Conservation (phyloP, 805 yeast species). For the Cyberlindnera mrakii region DNA sequence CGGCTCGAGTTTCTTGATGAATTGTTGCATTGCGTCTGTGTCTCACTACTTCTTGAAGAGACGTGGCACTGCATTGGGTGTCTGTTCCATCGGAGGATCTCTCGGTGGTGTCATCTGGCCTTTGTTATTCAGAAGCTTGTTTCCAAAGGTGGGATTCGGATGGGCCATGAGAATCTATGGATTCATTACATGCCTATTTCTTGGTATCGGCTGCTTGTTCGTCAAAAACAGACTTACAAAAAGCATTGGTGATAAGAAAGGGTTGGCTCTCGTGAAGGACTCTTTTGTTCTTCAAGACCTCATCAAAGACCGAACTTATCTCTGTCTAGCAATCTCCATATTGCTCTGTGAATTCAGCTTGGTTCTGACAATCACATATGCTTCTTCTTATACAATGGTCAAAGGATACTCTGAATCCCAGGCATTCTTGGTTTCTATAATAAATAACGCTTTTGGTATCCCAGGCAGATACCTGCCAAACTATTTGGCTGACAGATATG, state of each 20-base stretch:
- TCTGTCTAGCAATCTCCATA: constrained; percentile 37
- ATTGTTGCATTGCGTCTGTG: constrained; percentile 36
- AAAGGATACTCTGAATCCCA: constrained; percentile 35
- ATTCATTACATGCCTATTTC: constrained; percentile 27
- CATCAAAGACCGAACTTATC: constrained; percentile 18
- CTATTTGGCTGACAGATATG: constrained; percentile 32
- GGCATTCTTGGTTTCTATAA: constrained; percentile 39
- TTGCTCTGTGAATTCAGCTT: constrained; percentile 25
- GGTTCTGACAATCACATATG: constrained; percentile 41
- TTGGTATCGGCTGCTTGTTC: constrained; percentile 27
- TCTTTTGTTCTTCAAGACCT: constrained; percentile 12
- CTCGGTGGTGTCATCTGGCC: constrained; percentile 44
- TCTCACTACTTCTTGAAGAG: constrained; percentile 37
- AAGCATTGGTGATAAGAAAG: constrained; percentile 1
- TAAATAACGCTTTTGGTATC: constrained; percentile 35
- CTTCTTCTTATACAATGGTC: constrained; percentile 43
- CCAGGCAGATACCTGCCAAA: constrained; percentile 40
- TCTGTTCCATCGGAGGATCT: constrained; percentile 41
- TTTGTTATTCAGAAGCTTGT: constrained; percentile 33
- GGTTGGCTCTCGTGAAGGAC: neutral
- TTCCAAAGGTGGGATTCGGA: constrained; percentile 36
- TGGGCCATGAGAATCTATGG: constrained; percentile 48
- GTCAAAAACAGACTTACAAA: constrained; percentile 30
- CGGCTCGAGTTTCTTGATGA: constrained; percentile 40
- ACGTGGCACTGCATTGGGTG: constrained; percentile 37